Base-by-base conservation (phyloP, 1,284 basidiomycete species). In the Sparassis latifolia region DNA sequence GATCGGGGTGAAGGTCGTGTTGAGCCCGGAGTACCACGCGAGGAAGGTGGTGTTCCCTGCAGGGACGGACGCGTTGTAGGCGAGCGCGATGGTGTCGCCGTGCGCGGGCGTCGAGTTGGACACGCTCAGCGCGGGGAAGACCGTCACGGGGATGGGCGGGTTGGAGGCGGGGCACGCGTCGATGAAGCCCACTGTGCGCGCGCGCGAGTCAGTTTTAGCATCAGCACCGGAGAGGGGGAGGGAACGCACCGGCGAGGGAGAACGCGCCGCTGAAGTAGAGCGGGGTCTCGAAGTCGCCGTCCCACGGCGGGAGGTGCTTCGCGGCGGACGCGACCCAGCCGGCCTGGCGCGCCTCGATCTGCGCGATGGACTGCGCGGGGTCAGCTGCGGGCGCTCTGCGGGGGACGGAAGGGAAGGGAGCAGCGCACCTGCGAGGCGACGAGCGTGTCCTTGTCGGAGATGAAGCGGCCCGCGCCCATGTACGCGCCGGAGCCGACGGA, bases 281-380 rank as follows among this genome's bases (percentile, higher is more conserved):
- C 2, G 80, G 76, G 0, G 69, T 72, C 69, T 76, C 76, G 58
- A 80, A 79, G 6, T 80, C 67, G 1, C 74, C 74, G 45, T 75
- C 76, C 82, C 82, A 85, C 0, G 77, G 72, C 37, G 74, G 68
- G 29, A 66, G 62, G 47, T 74, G 65, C 41, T 64, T 60, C 29
- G 77, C 71, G 6, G 76, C 69, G 1, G 75, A 73, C 44, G 69
- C 66, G 40, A 83, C 62, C 79, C 78, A 84, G 2, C 72, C 64
- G 2, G 75, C 66, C 37, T 80, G 79, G 31, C 76, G 75, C 4
- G 71, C 68, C 53, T 79, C 73, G 27, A 69, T 69, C 6, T 72
- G 66, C 28, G 76, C 62, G 41, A 80, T 75, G 2, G 72, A 50
- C 47, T 74, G 48, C 10, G n/a, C 6, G 6, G 10, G 20, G 40